phyloP scores from a whole-genome alignment of 306 rosid species.

The Luffa aegyptiaca region DNA sequence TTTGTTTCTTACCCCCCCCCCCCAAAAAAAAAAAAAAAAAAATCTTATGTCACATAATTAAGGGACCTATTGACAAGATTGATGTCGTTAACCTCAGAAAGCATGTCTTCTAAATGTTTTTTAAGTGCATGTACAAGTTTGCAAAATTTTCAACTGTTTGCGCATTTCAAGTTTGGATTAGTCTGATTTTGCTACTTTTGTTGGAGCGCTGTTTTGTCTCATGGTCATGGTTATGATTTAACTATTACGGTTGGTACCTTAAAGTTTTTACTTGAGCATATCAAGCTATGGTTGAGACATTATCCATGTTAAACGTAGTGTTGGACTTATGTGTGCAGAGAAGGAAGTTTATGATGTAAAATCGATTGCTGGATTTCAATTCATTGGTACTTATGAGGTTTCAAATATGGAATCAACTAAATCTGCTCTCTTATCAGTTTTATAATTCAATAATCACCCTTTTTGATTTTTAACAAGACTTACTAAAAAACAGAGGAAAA shows the following conservation, averaged over 20 bases:
- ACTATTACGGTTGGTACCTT: background rate
- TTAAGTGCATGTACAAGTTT: background rate
- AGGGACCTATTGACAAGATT: background rate
- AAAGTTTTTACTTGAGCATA: background rate
- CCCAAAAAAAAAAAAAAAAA: too few relatives aligned
- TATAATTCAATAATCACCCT: background rate
- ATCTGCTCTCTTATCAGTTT: background rate
- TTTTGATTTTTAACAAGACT: background rate
- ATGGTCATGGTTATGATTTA: background rate
- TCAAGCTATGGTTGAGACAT: background rate
- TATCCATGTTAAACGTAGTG: background rate
- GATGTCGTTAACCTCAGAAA: background rate
- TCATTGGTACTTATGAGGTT: background rate
- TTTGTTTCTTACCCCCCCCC: too few relatives aligned
- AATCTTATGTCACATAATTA: background rate
- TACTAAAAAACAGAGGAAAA: background rate
- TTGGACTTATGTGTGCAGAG: background rate
- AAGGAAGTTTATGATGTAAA: background rate
- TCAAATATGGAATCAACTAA: background rate
- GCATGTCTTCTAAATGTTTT: background rate
- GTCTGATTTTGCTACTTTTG: background rate
- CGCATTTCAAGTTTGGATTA: background rate
- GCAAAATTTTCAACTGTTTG: background rate
- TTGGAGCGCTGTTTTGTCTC: background rate
- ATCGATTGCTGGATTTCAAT: background rate